Evolutionary conservation across 225 moss, liverwort and hornwort species (phyloP), one percentile per base, ranked within the genome.

Genomic region (Straminergon stramineum): DNA sequence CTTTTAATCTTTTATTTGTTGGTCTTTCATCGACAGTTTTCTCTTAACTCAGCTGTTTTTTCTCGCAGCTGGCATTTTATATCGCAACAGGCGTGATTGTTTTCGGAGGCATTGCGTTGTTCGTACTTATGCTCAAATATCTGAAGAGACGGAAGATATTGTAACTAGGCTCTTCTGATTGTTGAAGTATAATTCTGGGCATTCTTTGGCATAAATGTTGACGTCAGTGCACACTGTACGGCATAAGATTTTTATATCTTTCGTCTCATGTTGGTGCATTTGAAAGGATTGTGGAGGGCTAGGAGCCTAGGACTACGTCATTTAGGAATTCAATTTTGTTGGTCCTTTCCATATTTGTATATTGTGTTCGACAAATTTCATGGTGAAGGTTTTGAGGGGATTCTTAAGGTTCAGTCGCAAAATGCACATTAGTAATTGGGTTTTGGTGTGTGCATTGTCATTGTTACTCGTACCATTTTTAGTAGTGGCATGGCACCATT

Each of bases 41-140:
- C 41, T 68, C 66, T 84, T 84, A 66, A 92, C 56, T 77, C 77
- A 27, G 28, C 68, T 84, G 39, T n/a, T 74, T 19, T 32, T 56
- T 73, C 61, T 74, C 83, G 94, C 98, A 98, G 98, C 81, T 94
- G 89, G 97, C 99, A 85, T 99, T 99, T 87, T 99, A 94, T 83
- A 86, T 95, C 85, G 96, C 97, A 27, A 96, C 97, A 66, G 95
- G 86, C 78, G 96, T 95, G 81, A 99, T 99, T 82, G 79, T 99
- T 70, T 92, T 99, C 20, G 99, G 99, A 73, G 99, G 99, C 88
- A 91, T 97, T 23, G 94, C 94, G 35, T 88, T 99, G 68, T 99
- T 93, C 82, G 21, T 96, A 80, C 88, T 93, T 24, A 96, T 96
- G 92, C 92, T 96, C 62, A 91, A 70, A 17, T 97, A 97, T 69